phyloP scores from a whole-genome alignment of 257 asterid species.

The Solanum dulcamara region DNA sequence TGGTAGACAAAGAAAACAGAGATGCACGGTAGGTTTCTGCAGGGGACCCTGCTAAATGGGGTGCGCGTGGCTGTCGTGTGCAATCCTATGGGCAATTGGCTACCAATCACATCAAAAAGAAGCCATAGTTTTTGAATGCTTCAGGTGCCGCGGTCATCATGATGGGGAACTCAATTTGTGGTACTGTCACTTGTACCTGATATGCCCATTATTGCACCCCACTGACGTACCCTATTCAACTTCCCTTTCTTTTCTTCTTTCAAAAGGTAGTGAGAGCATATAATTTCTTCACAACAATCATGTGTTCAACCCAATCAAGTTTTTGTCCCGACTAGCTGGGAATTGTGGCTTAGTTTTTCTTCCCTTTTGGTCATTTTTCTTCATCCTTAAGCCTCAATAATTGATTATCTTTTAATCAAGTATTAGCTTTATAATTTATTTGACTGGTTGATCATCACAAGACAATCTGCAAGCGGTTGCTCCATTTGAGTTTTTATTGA shows the following conservation, averaged over 20 bases:
- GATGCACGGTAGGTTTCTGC: slow-evolving; percentile 20
- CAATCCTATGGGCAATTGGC: slow-evolving; percentile 23
- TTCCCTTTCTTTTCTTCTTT: not conserved
- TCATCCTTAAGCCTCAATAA: not conserved
- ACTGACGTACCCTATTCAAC: not conserved
- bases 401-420: not conserved
- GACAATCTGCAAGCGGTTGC: not conserved
- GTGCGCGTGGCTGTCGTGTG: slow-evolving; percentile 37
- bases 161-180: slow-evolving; percentile 32
- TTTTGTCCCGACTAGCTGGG: not conserved
- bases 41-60: slow-evolving; percentile 24
- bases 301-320: not conserved
- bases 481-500: not conserved
- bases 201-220: slow-evolving; percentile 8
- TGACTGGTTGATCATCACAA: not conserved
- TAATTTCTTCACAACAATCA: not conserved
- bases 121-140: not conserved
- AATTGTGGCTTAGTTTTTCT: not conserved
- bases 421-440: not conserved
- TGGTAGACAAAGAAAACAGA: slow-evolving; percentile 11
- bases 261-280: not conserved
- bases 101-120: slow-evolving; percentile 23
- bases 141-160: slow-evolving; percentile 10
- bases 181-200: slow-evolving; percentile 8
- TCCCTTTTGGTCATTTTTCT: not conserved